These are phyloP conservation scores for Irpex sp. DNA, from an alignment of 1,284 basidiomycete genomes.

Conservation along the genomic window DNA sequence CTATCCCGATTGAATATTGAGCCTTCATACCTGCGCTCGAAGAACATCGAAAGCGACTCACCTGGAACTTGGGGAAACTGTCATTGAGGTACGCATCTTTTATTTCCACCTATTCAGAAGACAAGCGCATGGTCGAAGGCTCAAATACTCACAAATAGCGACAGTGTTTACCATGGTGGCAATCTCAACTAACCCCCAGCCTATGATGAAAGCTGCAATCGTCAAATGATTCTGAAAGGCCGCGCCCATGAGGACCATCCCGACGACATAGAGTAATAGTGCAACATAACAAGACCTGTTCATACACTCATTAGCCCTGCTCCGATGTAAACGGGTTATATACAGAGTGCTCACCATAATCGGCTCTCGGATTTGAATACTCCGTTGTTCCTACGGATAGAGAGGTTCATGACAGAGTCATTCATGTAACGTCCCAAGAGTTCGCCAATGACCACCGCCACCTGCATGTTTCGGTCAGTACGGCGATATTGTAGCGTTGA, in stretches of 20 bases:
- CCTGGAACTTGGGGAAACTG: conserved; percentile 47
- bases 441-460: conserved; percentile 67
- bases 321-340: not conserved
- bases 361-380: conserved; percentile 71
- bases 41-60: conserved; percentile 12
- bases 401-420: conserved; percentile 60
- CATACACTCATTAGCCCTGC: not conserved
- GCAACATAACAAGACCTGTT: conserved; percentile 62
- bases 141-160: conserved; percentile 45
- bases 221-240: conserved; percentile 55
- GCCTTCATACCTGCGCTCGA: too few relatives aligned
- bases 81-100: conserved; percentile 50
- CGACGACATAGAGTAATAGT: conserved; percentile 57
- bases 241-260: conserved; percentile 59
- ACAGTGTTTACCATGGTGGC: conserved; percentile 66
- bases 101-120: too few relatives aligned
- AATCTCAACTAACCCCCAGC: conserved; percentile 62
- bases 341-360: conserved; percentile 45
- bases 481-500: not conserved
- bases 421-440: conserved; percentile 62
- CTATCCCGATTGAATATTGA: conserved; percentile 16
- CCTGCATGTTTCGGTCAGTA: conserved; percentile 27
- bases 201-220: conserved; percentile 54
- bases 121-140: not conserved
- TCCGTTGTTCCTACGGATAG: conserved; percentile 56